A percentile compares a stretch with the other conserved stretches of the same genome.
These are phyloP conservation scores for Tolypocladium capitatum DNA, from an alignment of 2,329 filamentous ascomycete genomes.

Conservation along the genomic window DNA sequence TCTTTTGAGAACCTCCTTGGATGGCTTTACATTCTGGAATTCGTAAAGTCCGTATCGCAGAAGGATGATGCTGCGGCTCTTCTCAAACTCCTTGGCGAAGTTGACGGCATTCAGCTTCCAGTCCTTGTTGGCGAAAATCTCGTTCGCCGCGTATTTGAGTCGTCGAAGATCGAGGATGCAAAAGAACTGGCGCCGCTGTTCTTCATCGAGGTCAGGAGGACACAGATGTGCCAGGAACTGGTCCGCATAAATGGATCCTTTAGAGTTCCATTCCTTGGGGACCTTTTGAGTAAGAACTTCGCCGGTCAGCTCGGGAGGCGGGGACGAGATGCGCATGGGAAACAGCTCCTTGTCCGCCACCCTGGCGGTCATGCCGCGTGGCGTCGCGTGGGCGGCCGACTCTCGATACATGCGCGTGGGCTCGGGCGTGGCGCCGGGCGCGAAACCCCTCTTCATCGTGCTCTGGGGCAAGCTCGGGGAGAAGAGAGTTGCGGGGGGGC, in stretches of 20 bases:
- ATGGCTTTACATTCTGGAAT: slow-evolving; percentile 49
- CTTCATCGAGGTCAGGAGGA: slow-evolving; percentile 42
- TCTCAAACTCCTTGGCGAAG: slow-evolving; percentile 52
- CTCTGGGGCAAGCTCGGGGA: slow-evolving; percentile 31
- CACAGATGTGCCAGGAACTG: slow-evolving; percentile 45
- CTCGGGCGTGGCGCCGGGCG: slow-evolving; percentile 30
- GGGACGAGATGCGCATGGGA: slow-evolving; percentile 44
- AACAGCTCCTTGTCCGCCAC: slow-evolving; percentile 39
- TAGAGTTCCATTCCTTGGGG: slow-evolving; percentile 36
- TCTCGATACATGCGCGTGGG: slow-evolving; percentile 28
- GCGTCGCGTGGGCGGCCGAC: slow-evolving; percentile 31
- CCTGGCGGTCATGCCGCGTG: slow-evolving; percentile 36
- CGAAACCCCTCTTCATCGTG: slow-evolving; percentile 34
- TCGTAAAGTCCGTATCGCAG: slow-evolving; percentile 49
- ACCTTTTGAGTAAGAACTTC: slow-evolving; percentile 40
- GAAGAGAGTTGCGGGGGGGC: slow-evolving; percentile 22
- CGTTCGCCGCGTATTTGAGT: slow-evolving; percentile 47
- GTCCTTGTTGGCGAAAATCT: slow-evolving; percentile 46
- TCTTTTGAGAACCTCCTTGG: slow-evolving; percentile 41
- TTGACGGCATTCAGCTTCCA: slow-evolving; percentile 51
- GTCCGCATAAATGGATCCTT: slow-evolving; percentile 45
- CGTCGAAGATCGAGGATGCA: slow-evolving; percentile 49
- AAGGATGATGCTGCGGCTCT: slow-evolving; percentile 48
- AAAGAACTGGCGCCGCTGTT: slow-evolving; percentile 48
- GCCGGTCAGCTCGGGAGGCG: slow-evolving; percentile 41